These are phyloP conservation scores for Sporisorium iseilematis-ciliati DNA, from an alignment of 1,284 basidiomycete species.

Conservation along the genomic window DNA sequence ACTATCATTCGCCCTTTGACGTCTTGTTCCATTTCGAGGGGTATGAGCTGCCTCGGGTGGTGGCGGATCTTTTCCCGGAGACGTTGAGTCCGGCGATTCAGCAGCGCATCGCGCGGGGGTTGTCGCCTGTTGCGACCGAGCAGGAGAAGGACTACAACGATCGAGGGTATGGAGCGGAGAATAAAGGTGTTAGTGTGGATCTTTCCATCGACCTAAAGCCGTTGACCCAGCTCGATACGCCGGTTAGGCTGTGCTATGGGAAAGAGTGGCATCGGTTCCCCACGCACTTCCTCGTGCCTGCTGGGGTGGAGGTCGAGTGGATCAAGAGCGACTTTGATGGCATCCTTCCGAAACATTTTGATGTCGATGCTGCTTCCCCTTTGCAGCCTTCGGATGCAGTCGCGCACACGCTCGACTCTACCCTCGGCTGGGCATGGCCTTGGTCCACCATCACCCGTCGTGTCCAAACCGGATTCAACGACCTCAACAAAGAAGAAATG, in stretches of 20 bases:
- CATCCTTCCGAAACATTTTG: slow-evolving; percentile 86
- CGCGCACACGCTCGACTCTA: slow-evolving; percentile 25
- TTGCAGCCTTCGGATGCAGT: slow-evolving; percentile 12
- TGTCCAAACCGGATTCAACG: slow-evolving; percentile 82
- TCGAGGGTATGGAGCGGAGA: slow-evolving; percentile 31
- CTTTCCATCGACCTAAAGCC: slow-evolving; percentile 31
- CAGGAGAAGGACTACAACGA: slow-evolving; percentile 51
- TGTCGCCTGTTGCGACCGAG: slow-evolving; percentile 33
- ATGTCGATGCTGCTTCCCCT: slow-evolving; percentile 13
- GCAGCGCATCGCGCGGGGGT: slow-evolving; percentile 34
- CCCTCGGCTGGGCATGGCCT: slow-evolving; percentile 72
- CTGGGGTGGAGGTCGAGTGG: slow-evolving; percentile 84
- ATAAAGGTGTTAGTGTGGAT: slow-evolving; percentile 31
- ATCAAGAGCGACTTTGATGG: slow-evolving; percentile 90
- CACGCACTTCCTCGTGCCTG: slow-evolving; percentile 86
- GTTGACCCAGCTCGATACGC: slow-evolving; percentile 31
- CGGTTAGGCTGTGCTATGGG: slow-evolving; percentile 78
- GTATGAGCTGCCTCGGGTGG: slow-evolving; percentile 81
- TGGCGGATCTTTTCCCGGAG: slow-evolving; percentile 39
- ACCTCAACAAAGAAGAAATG: slow-evolving; percentile 83
- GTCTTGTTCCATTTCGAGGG: slow-evolving; percentile 80
- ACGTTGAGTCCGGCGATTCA: slow-evolving; percentile 30
- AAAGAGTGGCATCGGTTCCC: slow-evolving; percentile 98
- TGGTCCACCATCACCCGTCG: slow-evolving; percentile 75
- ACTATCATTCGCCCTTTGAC: slow-evolving; percentile 90